Evolutionary conservation across 2,329 filamentous ascomycete species (phyloP).

Genomic region (Aspergillus sp.): DNA sequence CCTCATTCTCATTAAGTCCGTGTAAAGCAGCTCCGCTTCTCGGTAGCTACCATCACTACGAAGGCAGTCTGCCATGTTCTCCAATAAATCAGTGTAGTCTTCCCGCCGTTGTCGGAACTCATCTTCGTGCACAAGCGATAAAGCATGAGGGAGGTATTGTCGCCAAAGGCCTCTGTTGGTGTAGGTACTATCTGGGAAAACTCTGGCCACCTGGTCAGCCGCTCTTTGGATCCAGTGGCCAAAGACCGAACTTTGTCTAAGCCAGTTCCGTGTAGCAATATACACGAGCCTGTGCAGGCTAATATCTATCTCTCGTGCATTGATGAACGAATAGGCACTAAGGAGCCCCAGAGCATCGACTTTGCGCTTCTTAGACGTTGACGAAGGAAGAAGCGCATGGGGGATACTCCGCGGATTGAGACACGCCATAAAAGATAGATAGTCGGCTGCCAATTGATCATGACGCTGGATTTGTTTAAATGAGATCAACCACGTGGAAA

Average conservation of each 20-base stretch:
- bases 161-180: slow-evolving; percentile 14
- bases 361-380: slow-evolving; percentile 15
- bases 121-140: slow-evolving; percentile 11
- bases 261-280: slow-evolving; percentile 27
- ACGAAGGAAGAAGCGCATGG: slow-evolving; percentile 28
- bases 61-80: slow-evolving; percentile 9
- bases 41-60: slow-evolving; percentile 9
- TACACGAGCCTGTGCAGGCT: slow-evolving; percentile 31
- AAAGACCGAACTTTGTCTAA: slow-evolving; percentile 8
- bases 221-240: not conserved
- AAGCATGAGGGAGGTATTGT: slow-evolving; percentile 16
- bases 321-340: slow-evolving; percentile 18
- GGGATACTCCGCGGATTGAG: slow-evolving; percentile 28
- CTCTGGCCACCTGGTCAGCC: not conserved
- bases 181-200: slow-evolving; percentile 10
- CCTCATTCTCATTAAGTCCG: slow-evolving; percentile 11
- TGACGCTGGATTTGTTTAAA: slow-evolving; percentile 14
- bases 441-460: slow-evolving; percentile 32
- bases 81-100: not conserved
- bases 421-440: slow-evolving; percentile 27
- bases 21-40: slow-evolving; percentile 10
- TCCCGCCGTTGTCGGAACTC: slow-evolving; percentile 10
- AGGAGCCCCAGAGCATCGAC: slow-evolving; percentile 28
- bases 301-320: slow-evolving; percentile 1
- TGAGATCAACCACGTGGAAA: slow-evolving; percentile 8